These are phyloP conservation scores for Hydrangea macrophylla DNA, from an alignment of 148 eudicot genomes.

Conservation along the genomic window DNA sequence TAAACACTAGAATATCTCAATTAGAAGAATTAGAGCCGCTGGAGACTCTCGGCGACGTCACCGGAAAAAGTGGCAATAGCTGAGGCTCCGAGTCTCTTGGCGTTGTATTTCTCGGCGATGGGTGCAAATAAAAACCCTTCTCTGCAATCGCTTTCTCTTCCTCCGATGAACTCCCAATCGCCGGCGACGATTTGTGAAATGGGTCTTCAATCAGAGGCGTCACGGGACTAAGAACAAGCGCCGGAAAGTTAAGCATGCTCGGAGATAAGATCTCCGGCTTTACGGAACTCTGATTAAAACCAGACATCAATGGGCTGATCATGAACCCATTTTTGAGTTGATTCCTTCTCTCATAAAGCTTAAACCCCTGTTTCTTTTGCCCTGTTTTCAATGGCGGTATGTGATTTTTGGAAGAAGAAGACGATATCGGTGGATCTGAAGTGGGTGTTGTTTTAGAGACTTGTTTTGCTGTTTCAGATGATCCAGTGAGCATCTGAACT, in stretches of 20 bases:
- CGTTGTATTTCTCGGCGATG: slow-evolving; percentile 47
- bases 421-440: slow-evolving; percentile 16
- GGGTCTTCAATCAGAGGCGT: slow-evolving; percentile 62
- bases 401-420: slow-evolving; percentile 18
- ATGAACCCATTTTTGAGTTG: slow-evolving; percentile 50
- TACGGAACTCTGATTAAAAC: slow-evolving; percentile 17
- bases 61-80: slow-evolving; percentile 68
- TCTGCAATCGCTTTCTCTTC: slow-evolving; percentile 77
- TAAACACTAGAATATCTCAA: neutral
- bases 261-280: slow-evolving; percentile 64
- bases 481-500: slow-evolving; percentile 92
- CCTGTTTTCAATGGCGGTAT: slow-evolving; percentile 59
- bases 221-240: slow-evolving; percentile 71
- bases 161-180: slow-evolving; percentile 30
- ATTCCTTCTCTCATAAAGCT: slow-evolving; percentile 79
- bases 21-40: slow-evolving; percentile 33
- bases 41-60: slow-evolving; percentile 57
- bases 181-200: slow-evolving; percentile 40
- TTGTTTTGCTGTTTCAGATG: slow-evolving; percentile 34
- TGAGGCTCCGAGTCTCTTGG: slow-evolving; percentile 45
- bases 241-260: slow-evolving; percentile 69
- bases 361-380: slow-evolving; percentile 53
- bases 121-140: slow-evolving; percentile 73
- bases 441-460: slow-evolving; percentile 13
- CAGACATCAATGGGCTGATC: slow-evolving; percentile 47